phyloP scores from a whole-genome alignment of 2,329 filamentous ascomycete species.

The Ophiostoma australiae region DNA sequence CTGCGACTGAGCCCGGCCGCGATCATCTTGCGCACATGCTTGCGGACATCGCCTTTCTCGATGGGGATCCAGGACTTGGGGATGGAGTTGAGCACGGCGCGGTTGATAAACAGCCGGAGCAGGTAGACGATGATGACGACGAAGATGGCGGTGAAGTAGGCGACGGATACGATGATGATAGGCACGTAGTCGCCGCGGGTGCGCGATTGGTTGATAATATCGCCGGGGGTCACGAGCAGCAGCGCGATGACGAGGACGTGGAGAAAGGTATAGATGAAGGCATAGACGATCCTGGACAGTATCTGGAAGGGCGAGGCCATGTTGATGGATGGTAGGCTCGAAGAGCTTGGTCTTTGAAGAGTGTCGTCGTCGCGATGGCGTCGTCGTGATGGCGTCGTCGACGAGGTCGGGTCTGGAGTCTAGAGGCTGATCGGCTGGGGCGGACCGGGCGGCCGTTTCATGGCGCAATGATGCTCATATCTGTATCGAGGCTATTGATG shows the following conservation, averaged over 20 bases:
- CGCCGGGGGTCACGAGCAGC: constrained; percentile 73
- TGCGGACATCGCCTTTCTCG: constrained; percentile 75
- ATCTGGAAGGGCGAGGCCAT: constrained; percentile 38
- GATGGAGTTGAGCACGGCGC: constrained; percentile 71
- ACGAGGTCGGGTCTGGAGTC: not conserved
- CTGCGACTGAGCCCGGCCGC: constrained; percentile 67
- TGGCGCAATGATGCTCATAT: constrained; percentile 15
- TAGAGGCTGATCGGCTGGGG: not conserved
- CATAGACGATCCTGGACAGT: constrained; percentile 77
- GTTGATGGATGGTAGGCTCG: not conserved
- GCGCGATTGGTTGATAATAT: constrained; percentile 74
- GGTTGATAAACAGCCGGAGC: constrained; percentile 79
- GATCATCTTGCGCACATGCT: constrained; percentile 71
- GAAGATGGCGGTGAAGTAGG: constrained; percentile 67
- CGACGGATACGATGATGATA: constrained; percentile 72
- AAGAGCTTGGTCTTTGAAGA: not conserved
- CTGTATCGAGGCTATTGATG: not conserved
- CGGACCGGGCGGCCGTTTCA: constrained; percentile 12
- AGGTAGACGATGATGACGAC: constrained; percentile 73
- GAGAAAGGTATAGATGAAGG: constrained; percentile 69
- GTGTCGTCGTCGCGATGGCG: not conserved
- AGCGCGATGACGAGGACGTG: constrained; percentile 68
- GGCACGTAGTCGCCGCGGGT: constrained; percentile 65
- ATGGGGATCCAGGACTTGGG: constrained; percentile 83
- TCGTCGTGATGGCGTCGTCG: not conserved